Conservation (phyloP, 2,329 filamentous ascomycete species). For the Ophiostoma ulmi region DNA sequence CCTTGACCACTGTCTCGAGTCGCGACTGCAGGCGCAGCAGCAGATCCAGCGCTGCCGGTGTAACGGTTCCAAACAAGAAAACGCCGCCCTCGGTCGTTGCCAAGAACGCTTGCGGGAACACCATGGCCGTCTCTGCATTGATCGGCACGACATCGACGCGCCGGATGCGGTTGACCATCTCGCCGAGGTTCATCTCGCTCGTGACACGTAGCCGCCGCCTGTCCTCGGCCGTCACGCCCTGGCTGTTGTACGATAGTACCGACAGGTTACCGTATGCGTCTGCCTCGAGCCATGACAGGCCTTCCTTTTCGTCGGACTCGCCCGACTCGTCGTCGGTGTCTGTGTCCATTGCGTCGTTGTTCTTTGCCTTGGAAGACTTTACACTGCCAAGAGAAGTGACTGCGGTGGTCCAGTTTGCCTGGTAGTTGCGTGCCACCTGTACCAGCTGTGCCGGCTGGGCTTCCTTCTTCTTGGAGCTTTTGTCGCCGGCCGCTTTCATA, state of each 20-base stretch:
- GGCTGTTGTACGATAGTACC: constrained; percentile 67
- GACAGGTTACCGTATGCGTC: constrained; percentile 86
- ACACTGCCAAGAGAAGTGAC: constrained; percentile 62
- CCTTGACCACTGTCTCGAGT: constrained; percentile 61
- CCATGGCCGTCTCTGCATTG: constrained; percentile 55
- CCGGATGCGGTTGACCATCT: constrained; percentile 87
- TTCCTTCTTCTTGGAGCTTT: constrained; percentile 23
- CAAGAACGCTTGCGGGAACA: constrained; percentile 79
- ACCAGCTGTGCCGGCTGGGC: constrained; percentile 51
- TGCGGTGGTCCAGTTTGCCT: constrained; percentile 76
- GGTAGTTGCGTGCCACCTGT: constrained; percentile 74
- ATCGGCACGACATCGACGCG: constrained; percentile 61
- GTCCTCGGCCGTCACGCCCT: constrained; percentile 71
- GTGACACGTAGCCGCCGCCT: constrained; percentile 64
- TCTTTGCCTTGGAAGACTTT: not conserved
- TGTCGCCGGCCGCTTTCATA: constrained; percentile 1
- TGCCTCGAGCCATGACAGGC: constrained; percentile 65
- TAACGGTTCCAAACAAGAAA: constrained; percentile 81
- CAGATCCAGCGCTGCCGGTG: constrained; percentile 66
- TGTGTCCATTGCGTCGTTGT: not conserved
- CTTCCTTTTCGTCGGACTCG: not conserved
- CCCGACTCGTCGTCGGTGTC: not conserved
- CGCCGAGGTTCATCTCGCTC: constrained; percentile 79
- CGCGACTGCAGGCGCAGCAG: constrained; percentile 74
- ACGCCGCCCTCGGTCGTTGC: constrained; percentile 88